Percentiles rank a stretch among this genome's conserved stretches.
Conservation (phyloP, 2,329 filamentous ascomycete genomes). For the Aspergillus phoenicis region DNA sequence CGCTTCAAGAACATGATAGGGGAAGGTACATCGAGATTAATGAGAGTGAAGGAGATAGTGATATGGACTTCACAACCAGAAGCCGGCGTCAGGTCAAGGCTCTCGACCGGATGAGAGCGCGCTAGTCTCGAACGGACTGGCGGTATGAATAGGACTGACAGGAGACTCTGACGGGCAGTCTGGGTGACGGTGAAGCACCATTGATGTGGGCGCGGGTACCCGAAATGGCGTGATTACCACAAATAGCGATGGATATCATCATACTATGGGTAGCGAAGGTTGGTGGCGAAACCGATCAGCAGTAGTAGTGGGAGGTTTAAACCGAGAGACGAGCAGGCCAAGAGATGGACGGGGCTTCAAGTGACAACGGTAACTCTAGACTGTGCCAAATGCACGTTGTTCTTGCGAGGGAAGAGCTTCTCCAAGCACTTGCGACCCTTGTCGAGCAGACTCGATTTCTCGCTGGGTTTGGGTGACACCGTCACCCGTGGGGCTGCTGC, state of each 20-base stretch:
- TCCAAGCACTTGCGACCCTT: slow-evolving; percentile 10
- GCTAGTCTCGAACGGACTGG: neutral
- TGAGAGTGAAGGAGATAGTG: neutral
- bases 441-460: slow-evolving; percentile 8
- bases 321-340: neutral
- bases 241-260: neutral
- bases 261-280: neutral
- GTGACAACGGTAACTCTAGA: slow-evolving; percentile 5
- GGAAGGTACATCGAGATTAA: too few species aligned
- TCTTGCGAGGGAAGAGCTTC: slow-evolving; percentile 8
- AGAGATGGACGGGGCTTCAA: neutral
- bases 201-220: neutral
- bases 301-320: neutral
- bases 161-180: neutral
- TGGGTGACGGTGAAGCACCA: neutral
- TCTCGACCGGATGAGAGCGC: slow-evolving; percentile 8
- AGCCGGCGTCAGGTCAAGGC: neutral
- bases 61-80: neutral
- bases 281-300: neutral
- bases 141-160: neutral
- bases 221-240: neutral
- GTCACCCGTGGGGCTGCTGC: slow-evolving; percentile 1
- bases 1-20: neutral
- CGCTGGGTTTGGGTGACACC: neutral
- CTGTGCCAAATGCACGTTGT: slow-evolving; percentile 2